Base-by-base conservation (phyloP, 768 basidiomycete species). In the Mycena venus region DNA sequence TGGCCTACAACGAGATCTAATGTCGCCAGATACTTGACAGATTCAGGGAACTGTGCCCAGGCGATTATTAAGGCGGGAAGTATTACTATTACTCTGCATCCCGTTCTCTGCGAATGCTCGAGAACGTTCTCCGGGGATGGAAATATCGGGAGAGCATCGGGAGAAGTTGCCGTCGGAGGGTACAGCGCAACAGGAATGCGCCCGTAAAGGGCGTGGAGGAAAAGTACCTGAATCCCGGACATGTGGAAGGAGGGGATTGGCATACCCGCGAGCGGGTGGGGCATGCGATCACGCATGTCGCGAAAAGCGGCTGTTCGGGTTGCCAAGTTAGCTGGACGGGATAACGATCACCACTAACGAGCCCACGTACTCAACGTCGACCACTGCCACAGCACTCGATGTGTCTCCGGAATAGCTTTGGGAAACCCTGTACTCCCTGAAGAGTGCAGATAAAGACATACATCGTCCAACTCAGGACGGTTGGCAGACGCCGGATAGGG, bases 331-430 rank as follows among this genome's bases (percentile, higher is more conserved):
- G 29, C 60, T 83, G 79, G 56, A 89, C 85, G 10, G 85, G 75
- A 66, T 88, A 88, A 0, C 88, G 87, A 56, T 86, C 82, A 0
- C 88, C 87, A 0, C 88, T 88, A 62, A n/a, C n/a, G n/a, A n/a
- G n/a, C n/a, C n/a, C n/a, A n/a, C n/a, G n/a, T n/a, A n/a, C n/a
- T n/a, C n/a, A n/a, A n/a, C n/a, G n/a, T n/a, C n/a, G n/a, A n/a
- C n/a, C n/a, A n/a, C n/a, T n/a, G n/a, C n/a, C n/a, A n/a, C n/a
- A n/a, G n/a, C n/a, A n/a, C n/a, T n/a, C n/a, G n/a, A n/a, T n/a
- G n/a, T n/a, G n/a, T n/a, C 87, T 88, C 25, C n/a, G n/a, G n/a
- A n/a, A n/a, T n/a, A n/a, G n/a, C n/a, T n/a, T n/a, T n/a, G n/a
- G n/a, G n/a, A n/a, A n/a, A n/a, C n/a, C n/a, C n/a, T n/a, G n/a